phyloP scores from a whole-genome alignment of 2,329 filamentous ascomycete genomes.

The Talaromyces sp. region DNA sequence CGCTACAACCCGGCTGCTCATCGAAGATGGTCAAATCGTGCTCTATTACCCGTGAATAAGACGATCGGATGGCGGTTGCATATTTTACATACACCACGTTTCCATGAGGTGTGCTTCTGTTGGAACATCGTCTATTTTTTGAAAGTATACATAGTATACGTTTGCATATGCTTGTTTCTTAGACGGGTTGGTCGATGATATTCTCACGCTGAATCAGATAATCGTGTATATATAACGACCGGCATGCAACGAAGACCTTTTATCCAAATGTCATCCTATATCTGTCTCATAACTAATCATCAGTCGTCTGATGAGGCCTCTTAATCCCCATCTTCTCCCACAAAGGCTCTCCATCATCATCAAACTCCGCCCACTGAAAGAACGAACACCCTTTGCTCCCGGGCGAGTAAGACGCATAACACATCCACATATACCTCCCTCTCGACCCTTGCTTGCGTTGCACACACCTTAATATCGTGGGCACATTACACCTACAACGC shows the following conservation, averaged over 20 bases:
- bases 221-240: not conserved
- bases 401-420: conserved; percentile 61
- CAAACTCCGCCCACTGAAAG: conserved; percentile 84
- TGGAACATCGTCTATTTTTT: not conserved
- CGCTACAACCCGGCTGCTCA: conserved; percentile 12
- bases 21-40: conserved; percentile 6
- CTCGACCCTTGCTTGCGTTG: conserved; percentile 73
- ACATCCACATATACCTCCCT: conserved; percentile 93
- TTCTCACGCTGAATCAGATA: not conserved
- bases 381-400: conserved; percentile 64
- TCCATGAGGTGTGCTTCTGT: not conserved
- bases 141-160: not conserved
- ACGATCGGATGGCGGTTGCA: not conserved
- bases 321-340: conserved; percentile 46
- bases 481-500: conserved; percentile 70
- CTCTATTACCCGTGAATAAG: not conserved
- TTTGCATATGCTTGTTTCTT: not conserved
- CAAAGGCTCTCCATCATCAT: conserved; percentile 78
- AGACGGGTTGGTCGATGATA: not conserved
- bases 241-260: not conserved
- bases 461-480: conserved; percentile 70
- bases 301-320: not conserved
- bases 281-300: not conserved
- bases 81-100: not conserved
- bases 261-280: not conserved